Conservation (phyloP, 192 early-diverging fungal species). For the Mortierella hygrophila region DNA sequence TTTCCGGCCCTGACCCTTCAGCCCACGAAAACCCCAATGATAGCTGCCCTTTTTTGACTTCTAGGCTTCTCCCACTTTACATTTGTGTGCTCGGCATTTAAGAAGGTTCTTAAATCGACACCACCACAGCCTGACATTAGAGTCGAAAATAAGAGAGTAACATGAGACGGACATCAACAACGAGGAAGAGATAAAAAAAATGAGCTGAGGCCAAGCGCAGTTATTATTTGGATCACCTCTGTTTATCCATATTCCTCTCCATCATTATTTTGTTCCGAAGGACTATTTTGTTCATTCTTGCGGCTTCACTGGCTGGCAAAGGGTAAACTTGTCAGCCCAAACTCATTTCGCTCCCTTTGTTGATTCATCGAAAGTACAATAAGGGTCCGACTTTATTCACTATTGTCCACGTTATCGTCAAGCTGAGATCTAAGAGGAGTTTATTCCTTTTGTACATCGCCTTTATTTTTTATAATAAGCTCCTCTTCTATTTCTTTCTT, state of each 20-base stretch:
- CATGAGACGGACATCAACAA: background rate
- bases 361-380: background rate
- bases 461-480: background rate
- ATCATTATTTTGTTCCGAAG: background rate
- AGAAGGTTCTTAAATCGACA: background rate
- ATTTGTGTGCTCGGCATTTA: background rate
- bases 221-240: background rate
- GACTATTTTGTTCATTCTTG: background rate
- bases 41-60: background rate
- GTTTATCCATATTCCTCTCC: background rate
- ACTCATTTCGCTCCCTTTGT: background rate
- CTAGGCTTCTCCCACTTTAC: background rate
- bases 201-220: conserved; percentile 1
- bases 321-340: background rate
- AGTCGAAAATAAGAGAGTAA: background rate
- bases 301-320: background rate
- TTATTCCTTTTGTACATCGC: background rate
- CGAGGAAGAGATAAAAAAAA: background rate
- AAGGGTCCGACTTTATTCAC: background rate
- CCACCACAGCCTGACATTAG: background rate
- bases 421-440: background rate
- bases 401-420: background rate
- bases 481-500: background rate
- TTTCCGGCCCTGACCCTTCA: background rate
- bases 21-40: background rate